Evolutionary conservation across 2,329 filamentous ascomycete genomes (phyloP), one percentile per base, ranked within the genome.

Genomic region (Exophiala phaeomuriformis): DNA sequence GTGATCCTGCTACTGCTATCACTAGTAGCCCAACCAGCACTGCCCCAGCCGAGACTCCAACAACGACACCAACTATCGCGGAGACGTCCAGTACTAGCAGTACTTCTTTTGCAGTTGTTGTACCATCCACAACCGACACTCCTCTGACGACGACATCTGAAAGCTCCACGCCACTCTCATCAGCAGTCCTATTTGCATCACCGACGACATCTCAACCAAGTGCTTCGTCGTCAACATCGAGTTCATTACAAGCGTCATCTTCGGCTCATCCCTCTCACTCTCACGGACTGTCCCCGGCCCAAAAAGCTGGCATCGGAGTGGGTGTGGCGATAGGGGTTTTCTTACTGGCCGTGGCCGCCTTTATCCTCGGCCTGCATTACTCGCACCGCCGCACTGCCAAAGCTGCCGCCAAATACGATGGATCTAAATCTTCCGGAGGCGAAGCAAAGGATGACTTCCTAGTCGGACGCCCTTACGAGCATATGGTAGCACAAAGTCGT

Each of bases 221-320:
- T 46, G 37, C 39, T 9, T 41, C 39, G 19, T 27, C 39, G n/a
- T 27, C 36, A 12, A 5, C 36, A 12, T 12, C 39, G 39, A 6
- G 4, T 5, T 28, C 39, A 1, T 28, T 10, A 10, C 9, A 12
- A 9, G 6, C 39, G 12, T 47, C 50, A 39, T 39, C 53, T 5
- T 30, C 47, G 19, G 51, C 53, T 19, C 27, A 51, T 3, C 47
- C 47, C 19, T 53, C 53, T 19, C 27, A 51, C 3, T 50, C 51
- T 9, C 27, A 47, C 19, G 52, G 55, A 19, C 53, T 61, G 4
- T 58, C 59, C 28, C 49, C 55, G 1, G 59, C 55, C 30, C 55
- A 52, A 2, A 61, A 60, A 31, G 57, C 57, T 39, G 59, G 59
- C 4, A 59, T 61, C 12, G 59, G 54, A 27, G 28, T 61, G 19